These are phyloP conservation scores for Yamadazyma sp. DNA, from an alignment of 1,139 yeast species.

Conservation along the genomic window DNA sequence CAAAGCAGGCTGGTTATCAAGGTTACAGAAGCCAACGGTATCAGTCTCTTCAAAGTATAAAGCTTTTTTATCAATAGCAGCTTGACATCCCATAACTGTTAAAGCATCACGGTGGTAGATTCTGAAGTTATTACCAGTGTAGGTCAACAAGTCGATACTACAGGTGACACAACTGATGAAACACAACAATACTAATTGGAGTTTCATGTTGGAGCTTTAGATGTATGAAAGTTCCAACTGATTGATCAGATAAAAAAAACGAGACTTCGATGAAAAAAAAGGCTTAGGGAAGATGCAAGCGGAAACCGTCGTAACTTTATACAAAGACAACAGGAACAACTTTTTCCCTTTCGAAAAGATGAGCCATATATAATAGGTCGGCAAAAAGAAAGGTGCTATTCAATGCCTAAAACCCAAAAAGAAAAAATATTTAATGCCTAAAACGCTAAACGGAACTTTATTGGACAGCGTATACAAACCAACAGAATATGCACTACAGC, in stretches of 20 bases:
- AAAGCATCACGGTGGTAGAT: slow-evolving; percentile 19
- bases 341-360: too few relatives aligned
- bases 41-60: slow-evolving; percentile 28
- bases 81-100: slow-evolving; percentile 28
- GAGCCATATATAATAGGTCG: too few relatives aligned
- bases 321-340: not conserved
- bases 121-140: slow-evolving; percentile 12
- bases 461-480: too few relatives aligned
- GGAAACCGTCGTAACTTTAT: not conserved
- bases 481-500: too few relatives aligned
- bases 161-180: not conserved
- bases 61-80: slow-evolving; percentile 24
- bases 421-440: not conserved
- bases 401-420: not conserved
- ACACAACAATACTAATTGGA: not conserved
- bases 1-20: slow-evolving; percentile 35
- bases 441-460: too few relatives aligned
- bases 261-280: not conserved
- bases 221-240: slow-evolving; percentile 2
- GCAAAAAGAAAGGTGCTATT: not conserved
- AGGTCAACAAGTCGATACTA: slow-evolving; percentile 2
- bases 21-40: slow-evolving; percentile 29
- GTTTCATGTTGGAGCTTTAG: not conserved
- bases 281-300: not conserved
- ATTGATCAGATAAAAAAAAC: slow-evolving; percentile 1